phyloP scores from a whole-genome alignment of 805 yeast genomes.

The Trichomonascus vanleenenianus region DNA sequence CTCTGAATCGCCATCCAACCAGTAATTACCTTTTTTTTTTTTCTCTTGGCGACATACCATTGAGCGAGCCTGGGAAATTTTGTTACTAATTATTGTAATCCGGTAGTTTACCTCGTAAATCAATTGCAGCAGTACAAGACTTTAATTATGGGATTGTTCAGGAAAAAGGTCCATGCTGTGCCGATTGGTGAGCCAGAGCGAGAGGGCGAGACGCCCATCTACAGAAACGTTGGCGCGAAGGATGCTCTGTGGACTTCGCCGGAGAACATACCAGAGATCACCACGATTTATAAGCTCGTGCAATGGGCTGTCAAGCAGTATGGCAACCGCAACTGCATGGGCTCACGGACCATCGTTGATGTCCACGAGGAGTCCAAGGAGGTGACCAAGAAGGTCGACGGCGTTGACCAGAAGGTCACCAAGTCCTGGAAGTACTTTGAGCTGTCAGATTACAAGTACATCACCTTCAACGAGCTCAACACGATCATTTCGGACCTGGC shows the following conservation, averaged over 20 bases:
- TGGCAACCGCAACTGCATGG: constrained; percentile 53
- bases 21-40: no score
- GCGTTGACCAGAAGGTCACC: constrained; percentile 60
- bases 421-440: constrained; percentile 88
- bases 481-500: constrained; percentile 48
- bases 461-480: constrained; percentile 52
- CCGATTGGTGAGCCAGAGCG: no score
- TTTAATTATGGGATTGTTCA: no score
- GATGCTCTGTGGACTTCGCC: constrained; percentile 51
- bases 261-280: constrained; percentile 44
- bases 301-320: constrained; percentile 52
- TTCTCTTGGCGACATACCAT: no score
- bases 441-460: constrained; percentile 60
- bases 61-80: no score
- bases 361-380: constrained; percentile 68
- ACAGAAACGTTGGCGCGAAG: constrained; percentile 26
- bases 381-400: constrained; percentile 70
- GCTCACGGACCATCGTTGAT: constrained; percentile 70
- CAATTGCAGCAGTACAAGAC: no score
- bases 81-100: no score
- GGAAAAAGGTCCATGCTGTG: no score
- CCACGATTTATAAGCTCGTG: constrained; percentile 63
- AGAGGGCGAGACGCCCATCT: constrained; percentile 30
- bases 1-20: no score
- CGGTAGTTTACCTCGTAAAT: no score